These are phyloP conservation scores for Gastrolobium bilobum DNA, from an alignment of 306 rosid genomes.

Conservation along the genomic window DNA sequence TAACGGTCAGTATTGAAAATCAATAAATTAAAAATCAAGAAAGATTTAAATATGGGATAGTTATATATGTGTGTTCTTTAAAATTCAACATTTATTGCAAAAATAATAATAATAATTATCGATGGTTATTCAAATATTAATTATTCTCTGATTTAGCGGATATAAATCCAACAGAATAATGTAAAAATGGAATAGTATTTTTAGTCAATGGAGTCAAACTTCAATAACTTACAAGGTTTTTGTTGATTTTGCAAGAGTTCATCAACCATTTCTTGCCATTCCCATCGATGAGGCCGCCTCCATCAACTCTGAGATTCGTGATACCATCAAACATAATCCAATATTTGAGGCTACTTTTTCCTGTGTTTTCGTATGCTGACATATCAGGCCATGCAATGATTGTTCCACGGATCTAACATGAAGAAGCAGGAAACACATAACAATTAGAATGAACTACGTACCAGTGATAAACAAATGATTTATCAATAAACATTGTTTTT, in stretches of 20 bases:
- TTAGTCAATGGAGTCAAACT: conserved; percentile 44
- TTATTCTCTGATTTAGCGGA: background rate
- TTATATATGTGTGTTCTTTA: background rate
- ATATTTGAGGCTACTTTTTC: too few species aligned
- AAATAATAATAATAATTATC: background rate
- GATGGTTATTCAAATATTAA: background rate
- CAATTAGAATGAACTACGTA: background rate
- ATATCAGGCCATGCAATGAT: too few species aligned
- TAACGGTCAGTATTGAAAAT: background rate
- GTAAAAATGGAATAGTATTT: background rate
- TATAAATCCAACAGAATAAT: background rate
- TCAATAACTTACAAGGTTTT: too few species aligned
- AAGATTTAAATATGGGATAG: background rate
- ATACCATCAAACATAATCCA: too few species aligned
- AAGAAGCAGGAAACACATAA: background rate
- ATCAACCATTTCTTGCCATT: too few species aligned
- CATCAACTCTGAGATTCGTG: too few species aligned
- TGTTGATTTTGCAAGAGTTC: too few species aligned
- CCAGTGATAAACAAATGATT: background rate
- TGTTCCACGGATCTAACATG: too few species aligned
- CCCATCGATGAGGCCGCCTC: too few species aligned
- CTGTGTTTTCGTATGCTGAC: too few species aligned
- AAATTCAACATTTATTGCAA: background rate
- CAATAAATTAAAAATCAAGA: background rate
- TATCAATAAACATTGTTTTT: too few species aligned